Evolutionary conservation across 495 filamentous ascomycete species (phyloP), one percentile per base, ranked within the genome.

Genomic region (Xylaria palmicola): DNA sequence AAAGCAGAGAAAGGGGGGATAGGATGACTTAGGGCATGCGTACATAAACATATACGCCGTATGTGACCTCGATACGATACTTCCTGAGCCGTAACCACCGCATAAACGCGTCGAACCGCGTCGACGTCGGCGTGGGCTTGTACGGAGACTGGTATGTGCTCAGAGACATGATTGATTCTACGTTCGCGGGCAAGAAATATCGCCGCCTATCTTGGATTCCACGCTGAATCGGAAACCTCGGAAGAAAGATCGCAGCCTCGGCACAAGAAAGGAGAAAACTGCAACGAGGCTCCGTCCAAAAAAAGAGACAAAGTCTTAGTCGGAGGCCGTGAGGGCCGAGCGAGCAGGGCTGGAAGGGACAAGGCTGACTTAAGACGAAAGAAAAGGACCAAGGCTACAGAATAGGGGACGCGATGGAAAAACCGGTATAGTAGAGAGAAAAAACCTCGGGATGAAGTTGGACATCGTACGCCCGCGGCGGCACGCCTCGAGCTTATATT

Each of bases 31-130:
- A n/a, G n/a, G n/a, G n/a, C n/a, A n/a, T n/a, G n/a, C n/a, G n/a
- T n/a, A n/a, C n/a, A 58, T 70, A 80, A 44, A 80, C 76, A 65
- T 81, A 80, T 2, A 79, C 72, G 60, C 73, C 73, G 27, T 75
- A 72, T 4, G 77, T 78, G 13, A 80, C 77, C 22, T 81, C 78
- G 24, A 81, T 66, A 56, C 78, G 78, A 66, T 80, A 79, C 63
- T 76, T 77, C 73, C 79, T 79, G 52, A 79, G 73, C 56, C 75
- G 66, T n/a, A 75, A 59, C 75, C 74, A 77, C 20, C 69, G 61
- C 36, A 62, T 40, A 32, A 70, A 37, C 29, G 34, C 54, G 22
- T 72, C 59, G 10, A 70, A 27, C 6, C 53, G 49, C 3, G 56
- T 47, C 26, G 62, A 62, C 4, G 66, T 63, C 0, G 53, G 60